A percentile compares a stretch with the other conserved stretches of the same genome.
These are phyloP conservation scores for Phyllostachys edulis DNA, from an alignment of 176 grass and related monocot genomes.

Conservation along the genomic window DNA sequence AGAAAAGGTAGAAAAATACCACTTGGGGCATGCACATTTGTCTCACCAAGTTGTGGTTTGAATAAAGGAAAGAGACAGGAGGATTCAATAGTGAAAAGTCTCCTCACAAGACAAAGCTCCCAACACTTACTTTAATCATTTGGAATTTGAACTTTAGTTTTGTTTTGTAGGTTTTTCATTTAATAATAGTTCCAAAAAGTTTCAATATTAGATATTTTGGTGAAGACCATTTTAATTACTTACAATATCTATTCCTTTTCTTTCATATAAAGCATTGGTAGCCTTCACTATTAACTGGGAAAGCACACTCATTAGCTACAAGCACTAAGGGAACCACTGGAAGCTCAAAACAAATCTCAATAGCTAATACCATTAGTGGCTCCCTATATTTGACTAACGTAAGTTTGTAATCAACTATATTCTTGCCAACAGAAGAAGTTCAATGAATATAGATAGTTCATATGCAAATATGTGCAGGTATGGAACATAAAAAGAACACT, in stretches of 20 bases:
- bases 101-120: not conserved
- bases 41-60: conserved; percentile 39
- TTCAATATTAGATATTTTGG: not conserved
- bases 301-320: not conserved
- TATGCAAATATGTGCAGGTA: no score
- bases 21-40: conserved; percentile 51
- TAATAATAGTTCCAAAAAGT: not conserved
- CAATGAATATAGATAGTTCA: no score
- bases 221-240: not conserved
- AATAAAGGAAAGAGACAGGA: conserved; percentile 33
- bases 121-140: conserved; percentile 38
- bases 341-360: not conserved
- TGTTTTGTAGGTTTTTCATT: not conserved
- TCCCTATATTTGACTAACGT: conserved; percentile 6
- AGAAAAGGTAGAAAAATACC: conserved; percentile 60
- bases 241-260: not conserved
- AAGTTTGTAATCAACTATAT: not conserved
- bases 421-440: conserved; percentile 5
- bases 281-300: not conserved
- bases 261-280: not conserved
- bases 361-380: not conserved
- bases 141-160: conserved; percentile 19
- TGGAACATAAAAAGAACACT: no score
- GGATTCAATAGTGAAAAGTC: conserved; percentile 28
- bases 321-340: not conserved